Evolutionary conservation across 75 land plant genomes (phyloP), one percentile per base, ranked within the genome.

Genomic region (Cryptomeria japonica): DNA sequence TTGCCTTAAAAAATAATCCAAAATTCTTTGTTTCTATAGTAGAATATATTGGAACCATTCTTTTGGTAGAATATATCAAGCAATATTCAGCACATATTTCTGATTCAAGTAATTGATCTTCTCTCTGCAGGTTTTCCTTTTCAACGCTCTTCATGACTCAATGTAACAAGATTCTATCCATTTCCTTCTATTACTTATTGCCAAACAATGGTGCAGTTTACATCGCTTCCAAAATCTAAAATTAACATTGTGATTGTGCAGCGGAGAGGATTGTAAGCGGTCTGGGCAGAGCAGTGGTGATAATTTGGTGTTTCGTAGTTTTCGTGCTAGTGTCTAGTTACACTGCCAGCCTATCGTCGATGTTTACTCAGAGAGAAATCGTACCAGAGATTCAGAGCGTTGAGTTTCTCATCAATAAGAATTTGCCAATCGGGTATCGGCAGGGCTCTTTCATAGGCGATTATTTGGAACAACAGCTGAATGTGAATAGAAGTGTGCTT

Each of bases 81-180:
- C 47, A 44, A 8, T 44, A 44, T 44, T 44, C 47, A 44, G 47
- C 55, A 51, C 14, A 51, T 51, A 51, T 51, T 51, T 51, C 15
- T 51, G 14, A 51, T 51, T 51, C 16, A 13, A 49, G 0, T 9
- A 10, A 13, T 14, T 13, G 55, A 51, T 77, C 39, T 53, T 31
- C 14, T 41, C 55, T 82, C 3, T 86, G 88, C 90, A 89, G 90
- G 90, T 93, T 89, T 82, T 84, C 93, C 53, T 93, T 95, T 88
- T 92, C 92, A 5, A 92, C 55, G 3, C 55, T 51, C 55, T 51
- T 51, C 55, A 51, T 51, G 55, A 51, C 55, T 51, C 55, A 51
- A 51, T 12, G 55, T 51, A 51, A 51, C 55, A 51, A 51, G 55
- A 51, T 51, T 51, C 55, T 51, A 0, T 51, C 16, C 3, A 51